Conservation (phyloP, 208 protist species). For the Leishmania gerbilli region DNA sequence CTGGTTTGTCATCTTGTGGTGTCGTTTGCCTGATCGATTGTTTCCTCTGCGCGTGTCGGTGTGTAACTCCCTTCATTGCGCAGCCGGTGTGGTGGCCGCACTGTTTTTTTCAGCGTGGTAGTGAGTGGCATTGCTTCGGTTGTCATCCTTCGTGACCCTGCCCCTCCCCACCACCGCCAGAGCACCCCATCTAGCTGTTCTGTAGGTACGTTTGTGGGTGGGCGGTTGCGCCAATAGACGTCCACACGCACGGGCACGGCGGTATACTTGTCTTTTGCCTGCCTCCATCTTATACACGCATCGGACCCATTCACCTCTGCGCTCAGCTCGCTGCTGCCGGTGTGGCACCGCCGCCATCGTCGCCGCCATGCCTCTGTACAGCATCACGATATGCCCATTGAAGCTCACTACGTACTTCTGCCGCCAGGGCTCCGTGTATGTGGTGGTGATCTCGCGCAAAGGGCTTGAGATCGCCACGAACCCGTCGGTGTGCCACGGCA, state of each 20-base stretch:
- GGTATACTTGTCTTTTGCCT: neutral
- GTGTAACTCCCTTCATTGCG: neutral
- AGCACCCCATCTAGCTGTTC: neutral
- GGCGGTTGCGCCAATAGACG: neutral
- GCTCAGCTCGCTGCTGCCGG: neutral
- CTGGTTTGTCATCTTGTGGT: neutral
- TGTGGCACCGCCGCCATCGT: neutral
- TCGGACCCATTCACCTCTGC: neutral
- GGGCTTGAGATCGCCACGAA: slow-evolving; percentile 68
- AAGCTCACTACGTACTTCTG: slow-evolving; percentile 81
- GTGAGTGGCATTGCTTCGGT: neutral
- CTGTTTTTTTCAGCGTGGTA: neutral
- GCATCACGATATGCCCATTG: slow-evolving; percentile 73
- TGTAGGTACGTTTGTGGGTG: neutral
- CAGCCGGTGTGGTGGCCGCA: neutral
- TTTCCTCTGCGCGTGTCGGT: neutral
- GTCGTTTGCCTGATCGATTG: neutral
- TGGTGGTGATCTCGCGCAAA: slow-evolving; percentile 78
- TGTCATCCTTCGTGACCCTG: neutral
- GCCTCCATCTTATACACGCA: neutral
- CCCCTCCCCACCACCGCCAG: neutral
- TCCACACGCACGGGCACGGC: neutral
- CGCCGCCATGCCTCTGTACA: slow-evolving; percentile 69
- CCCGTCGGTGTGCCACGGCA: slow-evolving; percentile 54
- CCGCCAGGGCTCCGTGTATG: slow-evolving; percentile 56